Evolutionary conservation across 1,284 basidiomycete genomes (phyloP), one percentile per base, ranked within the genome.

Genomic region (Exsudoporus floridanus): DNA sequence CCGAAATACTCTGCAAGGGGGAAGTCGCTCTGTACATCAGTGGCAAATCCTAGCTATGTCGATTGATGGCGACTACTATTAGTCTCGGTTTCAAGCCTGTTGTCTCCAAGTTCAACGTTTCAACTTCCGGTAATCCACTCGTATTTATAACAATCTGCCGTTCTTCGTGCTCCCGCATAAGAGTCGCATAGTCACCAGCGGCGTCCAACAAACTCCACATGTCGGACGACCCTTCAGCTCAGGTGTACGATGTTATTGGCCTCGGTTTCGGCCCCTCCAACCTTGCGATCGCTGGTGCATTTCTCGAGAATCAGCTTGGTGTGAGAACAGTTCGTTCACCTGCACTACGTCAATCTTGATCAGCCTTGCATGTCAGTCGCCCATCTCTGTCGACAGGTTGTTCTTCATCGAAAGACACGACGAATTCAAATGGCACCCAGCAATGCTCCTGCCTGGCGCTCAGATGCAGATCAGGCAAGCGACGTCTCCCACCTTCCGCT

Each of bases 191-290:
- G 5, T 50, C 28, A 25, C 12, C 33, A 54, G 27, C 35, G 14
- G 7, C 33, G 23, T 33, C 46, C 23, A 30, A 16, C 36, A 8
- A 23, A 10, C 28, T 34, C 34, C 33, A 59, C 37, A 56, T 57
- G 55, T 33, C 44, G 7, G 16, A 18, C 36, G 13, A 30, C 19
- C 30, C 55, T 30, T 31, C 36, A 33, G 38, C 21, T 9, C 33
- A 54, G 53, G 51, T 74, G 19, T 80, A 74, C 65, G 79, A 83
- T 66, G 59, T 81, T 30, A 68, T 83, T 46, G 79, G 79, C 42
- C 63, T 81, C n/a, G 81, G 81, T 4, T 82, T 82, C 53, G 81
- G 81, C n/a, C 82, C 82, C 25, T 76, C 81, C 2, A 80, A 81
- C 54, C 69, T 83, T 54, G 79, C 80, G 36, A 71, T 83, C 57